Percentiles rank a stretch among this genome's conserved stretches.
Evolutionary conservation across 2,329 filamentous ascomycete genomes (phyloP).

Genomic region (Ophiostoma novo-ulmi): DNA sequence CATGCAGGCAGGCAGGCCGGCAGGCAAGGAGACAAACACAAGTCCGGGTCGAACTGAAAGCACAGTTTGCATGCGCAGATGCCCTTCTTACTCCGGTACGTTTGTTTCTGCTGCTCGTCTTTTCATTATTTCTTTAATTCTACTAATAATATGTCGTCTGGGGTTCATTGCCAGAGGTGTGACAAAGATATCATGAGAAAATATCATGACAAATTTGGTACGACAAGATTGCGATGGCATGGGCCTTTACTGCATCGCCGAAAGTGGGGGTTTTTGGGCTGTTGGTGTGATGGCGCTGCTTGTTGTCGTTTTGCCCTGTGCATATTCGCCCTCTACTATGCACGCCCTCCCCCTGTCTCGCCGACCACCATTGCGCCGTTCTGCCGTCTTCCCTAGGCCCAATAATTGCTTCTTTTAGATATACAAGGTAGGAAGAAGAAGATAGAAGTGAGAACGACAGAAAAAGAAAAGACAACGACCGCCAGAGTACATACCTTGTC

Average conservation of each 20-base stretch:
- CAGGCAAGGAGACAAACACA: too few relatives aligned
- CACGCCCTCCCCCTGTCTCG: conserved; percentile 5
- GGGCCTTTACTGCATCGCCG: background rate
- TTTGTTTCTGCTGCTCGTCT: background rate
- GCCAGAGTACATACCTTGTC: too few relatives aligned
- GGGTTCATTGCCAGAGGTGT: too few relatives aligned
- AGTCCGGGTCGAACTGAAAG: too few relatives aligned
- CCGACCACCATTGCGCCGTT: background rate
- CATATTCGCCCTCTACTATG: background rate
- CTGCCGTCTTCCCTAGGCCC: background rate
- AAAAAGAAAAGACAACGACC: too few relatives aligned
- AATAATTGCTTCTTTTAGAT: background rate
- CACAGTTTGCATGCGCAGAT: too few relatives aligned
- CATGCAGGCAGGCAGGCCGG: too few relatives aligned
- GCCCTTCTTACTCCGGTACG: too few relatives aligned
- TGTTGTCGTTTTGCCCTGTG: background rate
- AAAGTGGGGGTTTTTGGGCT: background rate
- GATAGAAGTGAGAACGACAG: background rate
- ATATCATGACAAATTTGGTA: background rate
- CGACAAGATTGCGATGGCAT: background rate
- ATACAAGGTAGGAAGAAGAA: background rate
- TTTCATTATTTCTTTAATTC: background rate
- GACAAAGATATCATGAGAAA: background rate
- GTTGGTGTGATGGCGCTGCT: background rate
- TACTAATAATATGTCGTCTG: background rate